phyloP scores from a whole-genome alignment of 495 filamentous ascomycete genomes.

The Podospora pseudocomata region DNA sequence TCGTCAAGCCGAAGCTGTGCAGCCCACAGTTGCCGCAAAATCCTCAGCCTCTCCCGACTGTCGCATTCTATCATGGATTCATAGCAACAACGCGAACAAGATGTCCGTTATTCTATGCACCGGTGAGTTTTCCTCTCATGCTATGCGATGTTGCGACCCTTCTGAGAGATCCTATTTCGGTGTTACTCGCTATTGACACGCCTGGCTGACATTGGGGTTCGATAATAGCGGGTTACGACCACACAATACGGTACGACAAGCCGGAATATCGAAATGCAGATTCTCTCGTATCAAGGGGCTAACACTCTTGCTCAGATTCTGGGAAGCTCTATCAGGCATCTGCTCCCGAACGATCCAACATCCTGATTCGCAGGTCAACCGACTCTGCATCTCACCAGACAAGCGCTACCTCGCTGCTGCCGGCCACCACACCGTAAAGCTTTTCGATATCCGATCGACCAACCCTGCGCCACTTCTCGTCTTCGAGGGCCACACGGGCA shows the following conservation, averaged over 20 bases:
- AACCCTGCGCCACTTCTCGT: slow-evolving; percentile 88
- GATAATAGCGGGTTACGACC: slow-evolving; percentile 85
- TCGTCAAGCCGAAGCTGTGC: neutral
- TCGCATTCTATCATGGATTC: slow-evolving; percentile 19
- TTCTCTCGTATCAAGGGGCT: neutral
- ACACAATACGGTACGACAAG: slow-evolving; percentile 81
- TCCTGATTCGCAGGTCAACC: slow-evolving; percentile 95
- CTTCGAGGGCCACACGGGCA: slow-evolving; percentile 93
- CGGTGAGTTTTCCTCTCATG: slow-evolving; percentile 48
- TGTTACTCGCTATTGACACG: neutral
- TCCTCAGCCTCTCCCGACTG: neutral
- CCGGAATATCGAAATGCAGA: neutral
- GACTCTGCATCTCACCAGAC: slow-evolving; percentile 96
- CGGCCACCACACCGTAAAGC: slow-evolving; percentile 89
- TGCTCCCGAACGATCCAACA: slow-evolving; percentile 98
- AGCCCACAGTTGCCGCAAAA: neutral
- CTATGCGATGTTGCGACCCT: neutral
- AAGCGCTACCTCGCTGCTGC: slow-evolving; percentile 94
- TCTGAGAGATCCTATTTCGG: neutral
- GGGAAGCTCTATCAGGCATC: slow-evolving; percentile 96
- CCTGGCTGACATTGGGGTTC: slow-evolving; percentile 1
- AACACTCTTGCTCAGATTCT: slow-evolving; percentile 61
- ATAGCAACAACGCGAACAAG: slow-evolving; percentile 21
- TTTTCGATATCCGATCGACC: slow-evolving; percentile 95
- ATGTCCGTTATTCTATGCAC: slow-evolving; percentile 91